These are phyloP conservation scores for Centaurea solstitialis DNA, from an alignment of 129 eudicot genomes.

Conservation along the genomic window DNA sequence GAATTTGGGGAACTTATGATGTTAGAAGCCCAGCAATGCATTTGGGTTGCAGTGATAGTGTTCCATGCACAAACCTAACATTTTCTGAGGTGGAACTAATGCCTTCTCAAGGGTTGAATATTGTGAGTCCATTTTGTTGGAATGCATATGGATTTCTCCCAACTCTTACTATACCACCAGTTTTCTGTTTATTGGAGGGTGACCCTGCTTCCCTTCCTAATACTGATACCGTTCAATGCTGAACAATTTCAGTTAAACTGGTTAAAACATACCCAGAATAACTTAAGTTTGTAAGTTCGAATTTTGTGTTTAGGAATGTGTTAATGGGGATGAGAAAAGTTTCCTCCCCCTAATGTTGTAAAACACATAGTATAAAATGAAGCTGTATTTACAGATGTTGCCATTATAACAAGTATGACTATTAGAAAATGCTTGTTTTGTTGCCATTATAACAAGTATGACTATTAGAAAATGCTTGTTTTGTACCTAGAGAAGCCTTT, in stretches of 20 bases:
- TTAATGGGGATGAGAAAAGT: conserved; percentile 3
- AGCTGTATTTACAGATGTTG: neutral
- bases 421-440: too few relatives aligned
- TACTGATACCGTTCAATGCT: conserved; percentile 47
- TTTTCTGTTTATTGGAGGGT: conserved; percentile 78
- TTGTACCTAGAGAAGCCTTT: too few relatives aligned
- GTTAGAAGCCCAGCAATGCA: conserved; percentile 71
- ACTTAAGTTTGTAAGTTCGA: neutral
- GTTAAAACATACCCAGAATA: neutral
- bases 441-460: too few relatives aligned
- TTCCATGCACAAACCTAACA: conserved; percentile 83
- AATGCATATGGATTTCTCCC: conserved; percentile 70
- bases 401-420: neutral
- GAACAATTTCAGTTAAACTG: neutral
- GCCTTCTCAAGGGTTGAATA: conserved; percentile 57
- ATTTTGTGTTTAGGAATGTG: conserved; percentile 13
- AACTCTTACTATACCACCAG: conserved; percentile 68
- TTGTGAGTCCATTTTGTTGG: conserved; percentile 74
- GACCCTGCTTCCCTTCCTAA: conserved; percentile 40
- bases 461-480: too few relatives aligned
- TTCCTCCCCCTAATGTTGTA: conserved; percentile 23
- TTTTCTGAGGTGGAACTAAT: conserved; percentile 55
- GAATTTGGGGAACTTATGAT: conserved; percentile 81
- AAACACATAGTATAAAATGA: conserved; percentile 19
- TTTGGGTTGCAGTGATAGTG: conserved; percentile 69